phyloP scores from a whole-genome alignment of 495 filamentous ascomycete species.

The Beverwykella pulmonaria region DNA sequence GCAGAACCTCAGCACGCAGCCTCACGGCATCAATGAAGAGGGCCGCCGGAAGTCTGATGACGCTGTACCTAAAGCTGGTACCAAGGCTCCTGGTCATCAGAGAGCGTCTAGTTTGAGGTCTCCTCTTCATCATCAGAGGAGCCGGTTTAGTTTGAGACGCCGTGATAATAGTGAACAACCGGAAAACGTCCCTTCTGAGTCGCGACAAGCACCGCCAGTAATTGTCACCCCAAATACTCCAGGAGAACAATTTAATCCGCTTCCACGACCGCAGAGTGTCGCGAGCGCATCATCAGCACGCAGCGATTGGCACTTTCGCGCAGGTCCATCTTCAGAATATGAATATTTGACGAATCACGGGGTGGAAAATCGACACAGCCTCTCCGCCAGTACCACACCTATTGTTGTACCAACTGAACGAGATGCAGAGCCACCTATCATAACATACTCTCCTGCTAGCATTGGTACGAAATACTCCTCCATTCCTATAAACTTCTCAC shows the following conservation, averaged over 20 bases:
- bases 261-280: neutral
- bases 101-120: neutral
- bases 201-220: neutral
- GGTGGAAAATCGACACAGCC: neutral
- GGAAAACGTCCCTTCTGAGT: neutral
- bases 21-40: neutral
- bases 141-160: neutral
- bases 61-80: neutral
- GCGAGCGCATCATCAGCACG: neutral
- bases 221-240: neutral
- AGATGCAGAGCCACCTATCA: neutral
- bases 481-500: neutral
- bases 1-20: slow-evolving; percentile 6
- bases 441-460: neutral
- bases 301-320: neutral
- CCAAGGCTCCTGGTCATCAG: neutral
- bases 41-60: slow-evolving; percentile 7
- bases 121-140: neutral
- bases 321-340: neutral
- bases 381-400: neutral
- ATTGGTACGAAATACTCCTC: neutral
- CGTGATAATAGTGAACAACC: neutral
- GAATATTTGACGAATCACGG: neutral
- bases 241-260: neutral
- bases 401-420: neutral